Evolutionary conservation across 2,329 filamentous ascomycete species (phyloP).

Genomic region (Pseudocercospora macadamiae): DNA sequence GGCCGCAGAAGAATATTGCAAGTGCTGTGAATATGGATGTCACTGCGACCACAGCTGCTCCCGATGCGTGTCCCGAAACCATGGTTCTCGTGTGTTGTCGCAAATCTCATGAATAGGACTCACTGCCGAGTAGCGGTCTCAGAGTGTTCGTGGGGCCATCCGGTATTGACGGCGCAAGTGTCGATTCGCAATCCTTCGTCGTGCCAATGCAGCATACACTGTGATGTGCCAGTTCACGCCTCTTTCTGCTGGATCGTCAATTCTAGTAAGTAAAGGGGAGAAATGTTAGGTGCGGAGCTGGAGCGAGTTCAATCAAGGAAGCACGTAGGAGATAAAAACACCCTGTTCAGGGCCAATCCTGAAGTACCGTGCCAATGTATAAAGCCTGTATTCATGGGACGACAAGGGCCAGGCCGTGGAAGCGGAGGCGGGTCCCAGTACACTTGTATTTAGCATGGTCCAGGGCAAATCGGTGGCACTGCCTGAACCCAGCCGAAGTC

Average conservation of each 20-base stretch:
- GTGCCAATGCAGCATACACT: no score
- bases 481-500: neutral
- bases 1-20: conserved; percentile 22
- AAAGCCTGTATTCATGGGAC: neutral
- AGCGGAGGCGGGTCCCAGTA: neutral
- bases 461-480: neutral
- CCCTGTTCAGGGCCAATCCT: neutral
- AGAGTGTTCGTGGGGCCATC: neutral
- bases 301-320: neutral
- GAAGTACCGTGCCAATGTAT: neutral
- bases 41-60: conserved; percentile 24
- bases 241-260: neutral
- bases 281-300: neutral
- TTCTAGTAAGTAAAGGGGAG: neutral
- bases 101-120: neutral
- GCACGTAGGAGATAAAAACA: neutral
- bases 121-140: neutral
- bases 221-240: no score
- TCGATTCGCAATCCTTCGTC: no score
- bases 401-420: neutral
- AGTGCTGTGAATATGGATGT: conserved; percentile 27
- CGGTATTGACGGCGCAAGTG: no score
- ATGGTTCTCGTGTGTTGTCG: neutral
- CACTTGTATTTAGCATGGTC: neutral
- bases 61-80: conserved; percentile 29